phyloP scores from a whole-genome alignment of 1,139 yeast species.

The Yamadazyma conglobata region DNA sequence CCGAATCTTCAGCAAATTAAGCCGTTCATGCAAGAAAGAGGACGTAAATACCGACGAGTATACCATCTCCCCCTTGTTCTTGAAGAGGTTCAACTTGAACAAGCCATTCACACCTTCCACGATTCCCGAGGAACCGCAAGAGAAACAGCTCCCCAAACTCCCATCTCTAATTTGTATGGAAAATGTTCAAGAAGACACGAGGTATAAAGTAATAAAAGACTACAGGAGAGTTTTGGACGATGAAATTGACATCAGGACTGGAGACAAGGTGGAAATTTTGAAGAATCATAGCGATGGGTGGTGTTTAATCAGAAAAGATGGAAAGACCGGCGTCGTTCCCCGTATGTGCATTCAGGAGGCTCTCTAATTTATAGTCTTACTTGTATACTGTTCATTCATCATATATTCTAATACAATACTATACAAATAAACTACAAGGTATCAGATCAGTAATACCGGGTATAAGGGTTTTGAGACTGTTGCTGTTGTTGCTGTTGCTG shows the following conservation, averaged over 20 bases:
- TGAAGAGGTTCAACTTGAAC: slow-evolving; percentile 31
- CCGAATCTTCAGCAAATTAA: slow-evolving; percentile 12
- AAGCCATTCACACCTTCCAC: slow-evolving; percentile 16
- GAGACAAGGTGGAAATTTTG: slow-evolving; percentile 28
- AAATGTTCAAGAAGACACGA: slow-evolving; percentile 11
- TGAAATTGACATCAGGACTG: slow-evolving; percentile 30
- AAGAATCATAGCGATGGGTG: slow-evolving; percentile 39
- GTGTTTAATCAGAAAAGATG: slow-evolving; percentile 27
- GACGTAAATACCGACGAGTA: slow-evolving; percentile 15
- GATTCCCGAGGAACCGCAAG: slow-evolving; percentile 3
- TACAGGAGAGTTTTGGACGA: slow-evolving; percentile 31
- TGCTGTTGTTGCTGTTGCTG: slow-evolving; percentile 7
- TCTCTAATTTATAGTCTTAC: too few species aligned
- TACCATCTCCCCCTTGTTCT: slow-evolving; percentile 31
- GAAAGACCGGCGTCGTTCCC: slow-evolving; percentile 33
- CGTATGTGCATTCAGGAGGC: slow-evolving; percentile 23
- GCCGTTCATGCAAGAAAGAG: slow-evolving; percentile 6
- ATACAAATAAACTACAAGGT: slow-evolving; percentile 8
- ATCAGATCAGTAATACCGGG: slow-evolving; percentile 13
- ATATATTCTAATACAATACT: slow-evolving; percentile 2
- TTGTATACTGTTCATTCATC: not conserved
- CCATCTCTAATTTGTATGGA: slow-evolving; percentile 17
- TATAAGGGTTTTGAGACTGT: slow-evolving; percentile 10
- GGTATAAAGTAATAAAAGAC: slow-evolving; percentile 22
- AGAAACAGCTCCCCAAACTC: slow-evolving; percentile 15